Evolutionary conservation across 139 green algal species (phyloP).

Genomic region (Nannochloris sp.): DNA sequence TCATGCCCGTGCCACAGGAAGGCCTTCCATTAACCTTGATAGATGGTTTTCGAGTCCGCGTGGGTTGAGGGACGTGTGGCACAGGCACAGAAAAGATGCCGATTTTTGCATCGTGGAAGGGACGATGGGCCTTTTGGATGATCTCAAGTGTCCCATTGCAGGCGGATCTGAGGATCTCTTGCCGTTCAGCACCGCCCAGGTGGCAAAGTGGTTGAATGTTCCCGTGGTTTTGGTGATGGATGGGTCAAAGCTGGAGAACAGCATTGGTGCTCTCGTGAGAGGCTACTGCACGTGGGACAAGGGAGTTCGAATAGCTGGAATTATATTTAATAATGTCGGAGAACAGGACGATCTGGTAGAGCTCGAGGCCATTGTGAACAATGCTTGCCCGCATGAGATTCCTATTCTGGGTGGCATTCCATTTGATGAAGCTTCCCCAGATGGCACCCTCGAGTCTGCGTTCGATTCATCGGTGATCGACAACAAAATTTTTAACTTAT

Average conservation of each 20-base stretch:
- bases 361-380: conserved; percentile 45
- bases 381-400: conserved; percentile 24
- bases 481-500: conserved; percentile 20
- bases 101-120: conserved; percentile 79
- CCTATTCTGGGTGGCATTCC: conserved; percentile 62
- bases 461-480: conserved; percentile 24
- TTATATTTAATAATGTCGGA: conserved; percentile 76
- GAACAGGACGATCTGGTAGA: conserved; percentile 30
- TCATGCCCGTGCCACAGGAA: conserved; percentile 54
- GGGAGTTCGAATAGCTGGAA: conserved; percentile 46
- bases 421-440: conserved; percentile 28
- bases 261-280: conserved; percentile 33
- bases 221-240: conserved; percentile 84
- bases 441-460: conserved; percentile 49
- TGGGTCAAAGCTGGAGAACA: conserved; percentile 42
- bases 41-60: conserved; percentile 65
- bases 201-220: conserved; percentile 67
- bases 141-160: conserved; percentile 48
- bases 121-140: conserved; percentile 75
- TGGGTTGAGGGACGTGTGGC: conserved; percentile 36
- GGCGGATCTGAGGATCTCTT: neutral
- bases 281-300: conserved; percentile 51
- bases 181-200: conserved; percentile 62
- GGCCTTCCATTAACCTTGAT: conserved; percentile 71
- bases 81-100: conserved; percentile 24